Conservation (phyloP, 768 basidiomycete species). For the Naganishia onofrii region DNA sequence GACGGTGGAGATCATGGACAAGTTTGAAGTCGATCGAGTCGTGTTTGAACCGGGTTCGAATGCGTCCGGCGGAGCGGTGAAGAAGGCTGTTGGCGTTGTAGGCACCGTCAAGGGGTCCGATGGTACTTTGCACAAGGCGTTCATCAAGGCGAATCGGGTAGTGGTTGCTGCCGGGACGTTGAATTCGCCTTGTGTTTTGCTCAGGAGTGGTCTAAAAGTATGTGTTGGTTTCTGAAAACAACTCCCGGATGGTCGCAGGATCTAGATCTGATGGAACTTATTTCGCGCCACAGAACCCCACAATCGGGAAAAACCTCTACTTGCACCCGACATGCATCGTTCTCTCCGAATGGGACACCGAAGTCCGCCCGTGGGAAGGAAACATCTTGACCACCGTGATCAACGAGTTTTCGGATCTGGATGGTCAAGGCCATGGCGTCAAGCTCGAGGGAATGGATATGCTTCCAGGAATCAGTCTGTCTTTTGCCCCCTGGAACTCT, state of each 20-base stretch:
- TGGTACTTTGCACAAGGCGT: background rate
- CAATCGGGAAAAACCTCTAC: constrained; percentile 45
- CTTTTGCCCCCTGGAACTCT: constrained; percentile 30
- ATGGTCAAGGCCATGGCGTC: constrained; percentile 41
- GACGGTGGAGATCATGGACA: constrained; percentile 37
- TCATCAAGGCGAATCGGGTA: constrained; percentile 31
- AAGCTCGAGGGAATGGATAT: constrained; percentile 43
- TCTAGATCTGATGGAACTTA: background rate
- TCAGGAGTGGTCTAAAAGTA: constrained; percentile 39
- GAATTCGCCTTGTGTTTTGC: constrained; percentile 42
- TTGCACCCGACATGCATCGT: constrained; percentile 42
- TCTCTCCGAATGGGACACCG: constrained; percentile 38
- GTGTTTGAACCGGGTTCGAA: constrained; percentile 1
- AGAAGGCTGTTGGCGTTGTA: constrained; percentile 28
- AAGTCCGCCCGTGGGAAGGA: constrained; percentile 44
- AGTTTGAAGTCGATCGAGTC: constrained; percentile 27
- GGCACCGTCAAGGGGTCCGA: constrained; percentile 26
- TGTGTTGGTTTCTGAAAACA: background rate
- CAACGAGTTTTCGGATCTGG: constrained; percentile 38
- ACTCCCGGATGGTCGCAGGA: too few species aligned
- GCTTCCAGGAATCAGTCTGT: constrained; percentile 33
- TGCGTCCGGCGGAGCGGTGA: background rate
- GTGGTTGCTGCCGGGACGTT: constrained; percentile 42
- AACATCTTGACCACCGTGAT: constrained; percentile 45
- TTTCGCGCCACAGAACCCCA: constrained; percentile 31